Conservation (phyloP, 805 yeast genomes). For the Pichia pseudocactophila region DNA sequence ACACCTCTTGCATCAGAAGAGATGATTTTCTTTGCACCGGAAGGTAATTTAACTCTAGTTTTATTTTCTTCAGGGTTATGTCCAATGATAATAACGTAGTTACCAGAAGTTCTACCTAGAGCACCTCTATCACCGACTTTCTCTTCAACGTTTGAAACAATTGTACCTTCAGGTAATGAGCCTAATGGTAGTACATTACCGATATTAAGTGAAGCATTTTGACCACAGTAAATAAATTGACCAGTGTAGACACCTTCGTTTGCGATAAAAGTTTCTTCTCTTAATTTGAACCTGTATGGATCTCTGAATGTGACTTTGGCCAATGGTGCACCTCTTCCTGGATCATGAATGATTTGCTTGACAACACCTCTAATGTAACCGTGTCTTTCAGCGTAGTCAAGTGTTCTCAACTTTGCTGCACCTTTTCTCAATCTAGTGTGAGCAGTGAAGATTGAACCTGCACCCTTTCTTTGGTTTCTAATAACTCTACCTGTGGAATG, state of each 20-base stretch:
- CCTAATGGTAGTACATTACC: slow-evolving; percentile 98
- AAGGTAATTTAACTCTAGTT: slow-evolving; percentile 98
- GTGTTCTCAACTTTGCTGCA: slow-evolving; percentile 99
- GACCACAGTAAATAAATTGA: slow-evolving; percentile 98
- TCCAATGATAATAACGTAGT: slow-evolving; percentile 97
- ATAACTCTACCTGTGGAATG: slow-evolving; percentile 79
- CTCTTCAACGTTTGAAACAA: slow-evolving; percentile 96
- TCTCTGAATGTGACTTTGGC: slow-evolving; percentile 99
- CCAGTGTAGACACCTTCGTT: slow-evolving; percentile 99
- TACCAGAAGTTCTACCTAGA: slow-evolving; percentile 98
- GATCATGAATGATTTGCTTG: slow-evolving; percentile 97
- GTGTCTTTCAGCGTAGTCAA: slow-evolving; percentile 98
- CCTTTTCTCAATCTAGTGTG: slow-evolving; percentile 99
- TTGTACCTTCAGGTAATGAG: slow-evolving; percentile 98
- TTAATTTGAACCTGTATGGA: slow-evolving; percentile 96
- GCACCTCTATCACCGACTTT: slow-evolving; percentile 99
- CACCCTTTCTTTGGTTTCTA: slow-evolving; percentile 99
- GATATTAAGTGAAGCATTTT: slow-evolving; percentile 92
- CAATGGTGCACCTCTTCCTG: slow-evolving; percentile 99
- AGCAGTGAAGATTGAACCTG: slow-evolving; percentile 99
- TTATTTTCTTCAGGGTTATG: slow-evolving; percentile 99
- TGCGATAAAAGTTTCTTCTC: slow-evolving; percentile 98
- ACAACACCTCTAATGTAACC: slow-evolving; percentile 99
- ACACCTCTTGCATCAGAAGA: slow-evolving; percentile 98
- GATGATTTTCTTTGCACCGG: slow-evolving; percentile 96